phyloP scores from a whole-genome alignment of 805 yeast species.

The Nakazawaea ambrosiae region DNA sequence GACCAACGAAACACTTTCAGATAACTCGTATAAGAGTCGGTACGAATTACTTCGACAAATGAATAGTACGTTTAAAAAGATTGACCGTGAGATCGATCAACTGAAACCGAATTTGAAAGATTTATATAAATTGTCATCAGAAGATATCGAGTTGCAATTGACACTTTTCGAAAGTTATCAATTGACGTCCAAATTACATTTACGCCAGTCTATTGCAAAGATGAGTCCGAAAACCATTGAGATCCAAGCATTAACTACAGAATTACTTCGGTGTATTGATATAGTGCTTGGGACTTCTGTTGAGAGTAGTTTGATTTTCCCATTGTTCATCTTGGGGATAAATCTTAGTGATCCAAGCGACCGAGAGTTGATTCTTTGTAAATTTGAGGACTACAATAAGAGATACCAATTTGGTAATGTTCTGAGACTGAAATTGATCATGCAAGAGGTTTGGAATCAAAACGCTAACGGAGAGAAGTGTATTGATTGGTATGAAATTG shows the following conservation, averaged over 20 bases:
- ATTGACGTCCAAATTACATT: conserved; percentile 57
- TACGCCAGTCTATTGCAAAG: conserved; percentile 57
- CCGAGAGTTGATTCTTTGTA: conserved; percentile 39
- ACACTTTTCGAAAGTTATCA: conserved; percentile 69
- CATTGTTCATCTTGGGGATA: conserved; percentile 72
- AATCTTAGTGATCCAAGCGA: conserved; percentile 50
- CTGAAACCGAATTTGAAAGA: conserved; percentile 48
- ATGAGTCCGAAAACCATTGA: conserved; percentile 58
- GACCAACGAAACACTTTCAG: conserved; percentile 20
- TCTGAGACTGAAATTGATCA: conserved; percentile 34
- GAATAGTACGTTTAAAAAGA: conserved; percentile 26
- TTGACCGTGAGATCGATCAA: conserved; percentile 42
- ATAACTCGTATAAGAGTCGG: conserved; percentile 15
- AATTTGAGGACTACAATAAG: conserved; percentile 49
- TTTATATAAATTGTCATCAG: conserved; percentile 25
- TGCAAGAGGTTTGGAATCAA: conserved; percentile 40
- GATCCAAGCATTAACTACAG: conserved; percentile 49
- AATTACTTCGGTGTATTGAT: conserved; percentile 50
- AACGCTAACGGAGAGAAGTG: conserved; percentile 48
- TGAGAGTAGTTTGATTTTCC: conserved; percentile 69
- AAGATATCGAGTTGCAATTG: conserved; percentile 58
- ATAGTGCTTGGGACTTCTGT: conserved; percentile 57
- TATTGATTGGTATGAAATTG: conserved; percentile 68
- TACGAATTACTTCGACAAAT: conserved; percentile 28
- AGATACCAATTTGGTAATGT: conserved; percentile 66